Conservation (phyloP, 2,329 filamentous ascomycete genomes). For the Fusarium udum region DNA sequence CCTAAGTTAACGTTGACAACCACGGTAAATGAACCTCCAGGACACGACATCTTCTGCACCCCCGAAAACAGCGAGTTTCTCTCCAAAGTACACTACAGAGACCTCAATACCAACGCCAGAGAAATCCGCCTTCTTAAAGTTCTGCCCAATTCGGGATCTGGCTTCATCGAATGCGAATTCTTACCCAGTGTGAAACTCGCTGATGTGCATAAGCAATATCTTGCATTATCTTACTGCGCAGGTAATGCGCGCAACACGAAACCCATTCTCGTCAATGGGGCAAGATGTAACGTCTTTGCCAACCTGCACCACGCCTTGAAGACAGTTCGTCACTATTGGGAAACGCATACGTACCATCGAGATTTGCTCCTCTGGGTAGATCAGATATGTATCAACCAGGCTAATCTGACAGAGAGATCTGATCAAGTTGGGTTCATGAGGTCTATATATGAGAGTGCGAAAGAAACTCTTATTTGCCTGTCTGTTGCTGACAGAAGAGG, state of each 20-base stretch:
- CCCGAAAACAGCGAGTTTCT: slow-evolving; percentile 11
- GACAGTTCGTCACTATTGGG: not conserved
- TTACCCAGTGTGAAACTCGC: not conserved
- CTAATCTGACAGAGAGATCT: not conserved
- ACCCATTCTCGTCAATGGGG: not conserved
- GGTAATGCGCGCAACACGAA: not conserved
- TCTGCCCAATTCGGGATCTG: fast-evolving
- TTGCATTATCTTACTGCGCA: not conserved
- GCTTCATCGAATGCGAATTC: not conserved
- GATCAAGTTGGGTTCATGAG: not conserved
- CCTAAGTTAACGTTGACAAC: fast-evolving
- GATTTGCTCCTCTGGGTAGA: not conserved
- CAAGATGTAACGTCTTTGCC: not conserved
- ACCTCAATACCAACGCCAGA: fast-evolving
- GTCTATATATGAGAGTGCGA: not conserved
- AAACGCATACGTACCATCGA: not conserved
- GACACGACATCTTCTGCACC: slow-evolving; percentile 20
- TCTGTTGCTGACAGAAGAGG: not conserved
- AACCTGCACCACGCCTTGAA: not conserved
- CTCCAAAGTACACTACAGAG: not conserved
- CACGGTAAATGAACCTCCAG: not conserved
- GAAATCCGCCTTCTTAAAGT: not conserved
- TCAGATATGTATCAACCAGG: not conserved
- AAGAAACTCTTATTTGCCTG: not conserved
- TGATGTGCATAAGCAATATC: not conserved